Conservation (phyloP, 2,329 filamentous ascomycete genomes). For the Clonostachys chloroleuca region DNA sequence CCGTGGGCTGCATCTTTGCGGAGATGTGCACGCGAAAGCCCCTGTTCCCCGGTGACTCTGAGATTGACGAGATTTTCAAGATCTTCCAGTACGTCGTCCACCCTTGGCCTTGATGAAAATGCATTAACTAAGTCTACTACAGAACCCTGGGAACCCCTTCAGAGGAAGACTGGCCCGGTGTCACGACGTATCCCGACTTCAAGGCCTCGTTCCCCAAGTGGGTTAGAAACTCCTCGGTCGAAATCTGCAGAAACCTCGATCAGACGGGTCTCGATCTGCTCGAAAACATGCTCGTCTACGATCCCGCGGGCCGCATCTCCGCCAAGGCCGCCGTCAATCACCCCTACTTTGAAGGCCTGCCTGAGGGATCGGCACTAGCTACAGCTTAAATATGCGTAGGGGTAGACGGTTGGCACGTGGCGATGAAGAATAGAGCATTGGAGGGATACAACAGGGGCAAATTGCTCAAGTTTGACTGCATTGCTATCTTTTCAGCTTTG, state of each 20-base stretch:
- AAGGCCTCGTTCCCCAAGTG: conserved; percentile 91
- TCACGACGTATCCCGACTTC: conserved; percentile 90
- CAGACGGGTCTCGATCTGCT: conserved; percentile 65
- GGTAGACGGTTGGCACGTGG: no score
- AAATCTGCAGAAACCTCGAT: conserved; percentile 70
- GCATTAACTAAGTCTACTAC: not conserved
- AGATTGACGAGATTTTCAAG: conserved; percentile 39
- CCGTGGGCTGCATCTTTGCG: conserved; percentile 88
- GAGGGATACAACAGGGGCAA: no score
- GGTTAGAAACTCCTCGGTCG: conserved; percentile 62
- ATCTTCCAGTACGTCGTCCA: conserved; percentile 64
- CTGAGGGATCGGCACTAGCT: not conserved
- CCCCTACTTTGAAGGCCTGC: conserved; percentile 65
- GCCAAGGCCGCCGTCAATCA: conserved; percentile 85
- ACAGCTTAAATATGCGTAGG: no score
- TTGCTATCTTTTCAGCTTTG: no score
- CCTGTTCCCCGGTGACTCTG: conserved; percentile 86
- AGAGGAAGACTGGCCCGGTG: conserved; percentile 81
- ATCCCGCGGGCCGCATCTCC: conserved; percentile 81
- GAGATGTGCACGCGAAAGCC: conserved; percentile 96
- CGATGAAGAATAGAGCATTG: no score
- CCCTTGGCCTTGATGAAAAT: conserved; percentile 10
- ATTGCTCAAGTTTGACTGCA: no score
- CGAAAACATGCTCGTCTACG: conserved; percentile 74
- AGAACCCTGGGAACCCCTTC: conserved; percentile 78